Percentiles rank a stretch among this genome's conserved stretches.
These are phyloP conservation scores for Aspergillus phoenicis DNA, from an alignment of 2,329 filamentous ascomycete species.

Conservation along the genomic window DNA sequence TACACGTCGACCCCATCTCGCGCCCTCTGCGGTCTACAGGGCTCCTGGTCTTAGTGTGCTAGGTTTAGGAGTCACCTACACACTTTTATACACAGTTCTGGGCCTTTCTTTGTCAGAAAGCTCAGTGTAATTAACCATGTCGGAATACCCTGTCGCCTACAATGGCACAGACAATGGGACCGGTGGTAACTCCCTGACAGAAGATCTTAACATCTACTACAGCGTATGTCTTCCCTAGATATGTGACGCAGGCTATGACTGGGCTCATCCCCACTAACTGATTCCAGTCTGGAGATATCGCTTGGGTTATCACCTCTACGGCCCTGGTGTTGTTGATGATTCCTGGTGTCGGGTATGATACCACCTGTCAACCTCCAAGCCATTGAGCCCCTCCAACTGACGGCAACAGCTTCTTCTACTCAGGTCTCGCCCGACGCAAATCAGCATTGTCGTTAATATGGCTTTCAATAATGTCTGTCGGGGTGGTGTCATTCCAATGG, in stretches of 20 bases:
- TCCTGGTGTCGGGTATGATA: conserved; percentile 73
- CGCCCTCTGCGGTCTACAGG: neutral
- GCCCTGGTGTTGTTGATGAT: conserved; percentile 90
- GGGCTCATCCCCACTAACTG: conserved; percentile 17
- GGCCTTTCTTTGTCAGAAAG: neutral
- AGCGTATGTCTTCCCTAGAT: conserved; percentile 45
- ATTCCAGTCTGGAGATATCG: conserved; percentile 72
- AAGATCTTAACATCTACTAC: conserved; percentile 85
- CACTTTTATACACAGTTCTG: neutral
- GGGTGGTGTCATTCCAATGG: conserved; percentile 85
- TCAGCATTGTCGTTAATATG: conserved; percentile 85
- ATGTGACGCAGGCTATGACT: neutral
- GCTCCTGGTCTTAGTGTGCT: neutral
- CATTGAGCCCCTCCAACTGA: conserved; percentile 15
- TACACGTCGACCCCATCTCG: neutral
- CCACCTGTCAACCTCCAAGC: neutral
- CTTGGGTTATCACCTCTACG: conserved; percentile 75
- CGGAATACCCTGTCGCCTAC: conserved; percentile 54
- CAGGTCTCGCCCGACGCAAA: conserved; percentile 83
- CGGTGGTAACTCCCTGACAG: conserved; percentile 66
- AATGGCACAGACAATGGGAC: conserved; percentile 63
- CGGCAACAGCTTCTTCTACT: conserved; percentile 78
- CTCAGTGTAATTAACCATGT: conserved; percentile 30
- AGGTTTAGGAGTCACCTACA: neutral
- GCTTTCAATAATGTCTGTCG: conserved; percentile 78